Percentiles rank a stretch among this genome's conserved stretches.
phyloP scores from a whole-genome alignment of 2,329 filamentous ascomycete genomes.

The Fusarium udum region DNA sequence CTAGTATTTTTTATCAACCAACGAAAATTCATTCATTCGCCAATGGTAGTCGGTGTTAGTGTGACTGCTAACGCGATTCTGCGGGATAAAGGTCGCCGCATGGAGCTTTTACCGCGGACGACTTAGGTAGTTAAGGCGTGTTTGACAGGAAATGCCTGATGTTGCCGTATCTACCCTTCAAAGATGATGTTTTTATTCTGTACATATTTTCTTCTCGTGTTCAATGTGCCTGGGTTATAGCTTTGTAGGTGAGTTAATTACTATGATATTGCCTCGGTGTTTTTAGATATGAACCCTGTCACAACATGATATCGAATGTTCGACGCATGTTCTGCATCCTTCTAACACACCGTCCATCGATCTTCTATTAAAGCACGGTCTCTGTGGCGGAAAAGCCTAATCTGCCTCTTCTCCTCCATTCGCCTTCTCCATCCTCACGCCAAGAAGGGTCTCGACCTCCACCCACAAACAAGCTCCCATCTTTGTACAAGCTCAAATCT shows the following conservation, averaged over 20 bases:
- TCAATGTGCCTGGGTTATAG: neutral
- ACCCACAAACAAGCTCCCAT: constrained; percentile 20
- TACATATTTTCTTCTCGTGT: neutral
- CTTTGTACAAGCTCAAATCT: constrained; percentile 18
- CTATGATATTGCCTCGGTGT: neutral
- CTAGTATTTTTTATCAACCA: constrained; percentile 5
- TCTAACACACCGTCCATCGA: constrained; percentile 7
- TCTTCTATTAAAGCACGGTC: constrained; percentile 9
- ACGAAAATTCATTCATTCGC: constrained; percentile 20
- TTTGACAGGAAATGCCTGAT: constrained; percentile 10
- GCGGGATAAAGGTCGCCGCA: constrained; percentile 39
- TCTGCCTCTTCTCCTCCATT: constrained; percentile 10
- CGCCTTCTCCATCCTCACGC: constrained; percentile 22
- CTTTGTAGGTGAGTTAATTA: neutral
- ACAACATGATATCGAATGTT: constrained; percentile 38
- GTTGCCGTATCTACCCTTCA: constrained; percentile 10
- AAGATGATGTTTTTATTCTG: neutral
- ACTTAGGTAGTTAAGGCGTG: neutral
- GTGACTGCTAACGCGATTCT: constrained; percentile 19
- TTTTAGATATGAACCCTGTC: neutral
- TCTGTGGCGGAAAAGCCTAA: constrained; percentile 24
- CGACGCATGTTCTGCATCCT: constrained; percentile 26
- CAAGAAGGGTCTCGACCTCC: constrained; percentile 34
- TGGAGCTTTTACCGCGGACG: neutral
- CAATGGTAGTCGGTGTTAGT: constrained; percentile 19